Evolutionary conservation across 2,329 filamentous ascomycete species (phyloP).

Genomic region (Fusarium udum): DNA sequence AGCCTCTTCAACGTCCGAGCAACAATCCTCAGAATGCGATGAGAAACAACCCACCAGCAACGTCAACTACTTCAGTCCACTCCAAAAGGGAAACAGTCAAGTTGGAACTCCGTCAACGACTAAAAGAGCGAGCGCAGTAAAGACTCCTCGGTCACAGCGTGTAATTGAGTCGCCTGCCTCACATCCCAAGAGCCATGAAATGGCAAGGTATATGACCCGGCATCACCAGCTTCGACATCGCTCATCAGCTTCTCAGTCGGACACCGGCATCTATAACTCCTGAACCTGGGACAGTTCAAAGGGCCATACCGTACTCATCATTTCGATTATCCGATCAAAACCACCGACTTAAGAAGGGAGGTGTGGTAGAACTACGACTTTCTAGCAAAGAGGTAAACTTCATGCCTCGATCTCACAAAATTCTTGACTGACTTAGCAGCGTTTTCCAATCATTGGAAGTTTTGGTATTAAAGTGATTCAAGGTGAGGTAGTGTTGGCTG

Average conservation of each 20-base stretch:
- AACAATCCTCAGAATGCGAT: constrained; percentile 28
- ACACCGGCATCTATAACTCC: neutral
- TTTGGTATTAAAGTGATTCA: constrained; percentile 70
- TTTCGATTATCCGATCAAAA: constrained; percentile 59
- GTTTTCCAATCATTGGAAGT: constrained; percentile 71
- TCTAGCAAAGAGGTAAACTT: constrained; percentile 59
- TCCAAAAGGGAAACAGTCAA: constrained; percentile 36
- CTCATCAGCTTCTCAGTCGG: constrained; percentile 18
- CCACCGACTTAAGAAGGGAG: constrained; percentile 51
- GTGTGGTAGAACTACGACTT: constrained; percentile 54
- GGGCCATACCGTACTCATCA: constrained; percentile 53
- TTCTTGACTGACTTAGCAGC: constrained; percentile 53
- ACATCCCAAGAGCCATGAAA: constrained; percentile 11
- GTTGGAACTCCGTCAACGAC: constrained; percentile 15
- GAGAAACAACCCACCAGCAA: constrained; percentile 30
- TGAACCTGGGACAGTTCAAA: constrained; percentile 7
- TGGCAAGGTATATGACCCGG: constrained; percentile 24
- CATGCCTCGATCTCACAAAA: neutral
- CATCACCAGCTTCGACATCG: neutral
- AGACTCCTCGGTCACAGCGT: constrained; percentile 17
- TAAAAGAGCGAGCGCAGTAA: constrained; percentile 32
- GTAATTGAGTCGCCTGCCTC: constrained; percentile 12
- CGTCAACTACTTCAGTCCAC: constrained; percentile 45
- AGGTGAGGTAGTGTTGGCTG: constrained; percentile 72
- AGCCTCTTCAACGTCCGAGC: constrained; percentile 12